Evolutionary conservation across 495 filamentous ascomycete species (phyloP), one percentile per base, ranked within the genome.

Genomic region (Clohesyomyces aquaticus): DNA sequence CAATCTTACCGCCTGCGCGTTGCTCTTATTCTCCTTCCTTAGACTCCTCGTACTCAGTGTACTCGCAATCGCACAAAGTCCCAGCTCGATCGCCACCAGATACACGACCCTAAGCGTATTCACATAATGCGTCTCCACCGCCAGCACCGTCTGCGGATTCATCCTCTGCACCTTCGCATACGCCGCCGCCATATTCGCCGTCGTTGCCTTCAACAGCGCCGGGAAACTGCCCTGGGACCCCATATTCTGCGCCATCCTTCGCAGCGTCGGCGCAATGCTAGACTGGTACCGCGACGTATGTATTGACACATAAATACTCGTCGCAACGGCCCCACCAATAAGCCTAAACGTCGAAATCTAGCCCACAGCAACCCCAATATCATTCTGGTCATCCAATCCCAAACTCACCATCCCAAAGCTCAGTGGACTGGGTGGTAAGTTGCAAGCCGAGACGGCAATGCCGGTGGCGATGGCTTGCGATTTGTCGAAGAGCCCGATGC

Each of bases 301-400:
- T 23, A 71, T 71, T 16, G 59, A 48, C 1, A 49, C 35, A 60
- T 68, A 68, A 25, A 68, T 68, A 14, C 55, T 60, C 1, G 52
- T 61, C 10, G 66, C 68, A 14, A 71, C 46, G 0, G 59, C 53
- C 0, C 68, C 68, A 10, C 68, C 68, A 11, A 71, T 42, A 29
- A 63, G 54, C 1, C 68, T 27, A 56, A 68, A 71, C 8, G 68
- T 71, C 1, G 56, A 55, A 19, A 65, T 61, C 26, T 68, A 29
- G 12, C 68, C 68, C 12, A 71, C 66, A 4, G 68, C 68, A 4
- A 63, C 49, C 19, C 32, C 55, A 23, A 71, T 67, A 55, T 71
- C 68, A 28, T 32, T 56, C 45, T 69, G 66, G 45, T 69, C 61
- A 28, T 69, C 66, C 18, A 69, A 41, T 8, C 55, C 55, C 42